These are phyloP conservation scores for Talaromyces rugulosus DNA, from an alignment of 2,329 filamentous ascomycete species.

Conservation along the genomic window DNA sequence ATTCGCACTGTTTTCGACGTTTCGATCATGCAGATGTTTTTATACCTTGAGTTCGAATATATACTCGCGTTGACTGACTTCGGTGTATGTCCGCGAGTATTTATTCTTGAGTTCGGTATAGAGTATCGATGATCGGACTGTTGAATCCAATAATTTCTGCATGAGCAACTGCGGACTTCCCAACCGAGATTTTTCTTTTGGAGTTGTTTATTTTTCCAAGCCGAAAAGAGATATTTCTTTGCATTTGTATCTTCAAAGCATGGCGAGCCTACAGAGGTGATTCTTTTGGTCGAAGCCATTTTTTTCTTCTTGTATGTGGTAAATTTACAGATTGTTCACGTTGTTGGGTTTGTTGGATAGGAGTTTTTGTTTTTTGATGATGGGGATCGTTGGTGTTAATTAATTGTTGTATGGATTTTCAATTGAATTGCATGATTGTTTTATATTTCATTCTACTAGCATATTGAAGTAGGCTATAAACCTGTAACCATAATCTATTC, in stretches of 20 bases:
- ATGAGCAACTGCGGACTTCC: not conserved
- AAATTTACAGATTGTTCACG: not conserved
- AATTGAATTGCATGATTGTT: not conserved
- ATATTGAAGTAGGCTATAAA: not conserved
- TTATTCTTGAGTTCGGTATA: constrained; percentile 3
- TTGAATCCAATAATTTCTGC: not conserved
- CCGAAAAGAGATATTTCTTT: not conserved
- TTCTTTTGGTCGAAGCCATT: not conserved
- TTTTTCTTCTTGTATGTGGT: not conserved
- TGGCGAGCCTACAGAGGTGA: not conserved
- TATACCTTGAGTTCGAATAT: constrained; percentile 3
- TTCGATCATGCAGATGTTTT: not conserved
- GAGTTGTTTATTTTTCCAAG: not conserved
- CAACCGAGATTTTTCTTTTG: not conserved
- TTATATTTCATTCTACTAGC: not conserved
- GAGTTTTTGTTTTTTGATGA: not conserved
- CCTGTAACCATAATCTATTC: not conserved
- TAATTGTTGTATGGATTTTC: not conserved
- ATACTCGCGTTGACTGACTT: constrained; percentile 13
- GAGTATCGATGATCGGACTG: not conserved
- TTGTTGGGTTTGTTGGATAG: not conserved
- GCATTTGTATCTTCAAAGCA: not conserved
- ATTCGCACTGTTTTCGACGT: not conserved
- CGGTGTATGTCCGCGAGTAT: not conserved
- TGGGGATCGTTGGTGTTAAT: not conserved